Base-by-base conservation (phyloP, 1,284 basidiomycete species). In the Singerocomus rubriflavus region DNA sequence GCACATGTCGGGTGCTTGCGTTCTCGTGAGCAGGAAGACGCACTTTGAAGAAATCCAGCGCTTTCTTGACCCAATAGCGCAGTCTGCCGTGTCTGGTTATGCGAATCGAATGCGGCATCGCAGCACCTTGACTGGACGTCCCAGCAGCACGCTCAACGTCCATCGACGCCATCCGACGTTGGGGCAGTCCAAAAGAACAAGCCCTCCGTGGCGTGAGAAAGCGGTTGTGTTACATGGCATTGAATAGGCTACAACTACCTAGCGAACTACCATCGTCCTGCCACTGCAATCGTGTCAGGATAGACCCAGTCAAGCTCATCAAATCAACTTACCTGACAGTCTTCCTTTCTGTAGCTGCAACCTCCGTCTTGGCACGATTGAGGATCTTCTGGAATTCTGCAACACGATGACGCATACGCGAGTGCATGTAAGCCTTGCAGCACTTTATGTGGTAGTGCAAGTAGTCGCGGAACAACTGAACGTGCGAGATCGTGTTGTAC, bases 361-460 rank as follows among this genome's bases (percentile, higher is more conserved):
- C 82, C 72, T 99, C 97, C 32, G 91, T 91, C 80, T 99, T 99
- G n/a, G 97, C 96, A 44, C 97, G 77, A 69, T 99, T 99, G 63
- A 99, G 76, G 44, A 99, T 85, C 76, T 99, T 99, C 73, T 98
- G 87, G 78, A 99, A 99, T 71, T 98, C 94, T 13, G 90, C 85
- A 12, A 98, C 97, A 26, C 97, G 85, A 67, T 89, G 81, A 54
- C 97, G 81, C 95, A 99, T 97, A 45, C 97, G 80, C 25, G 93
- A 96, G 72, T 99, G 97, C 92, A 99, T 96, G 75, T 99, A 99
- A 1, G 96, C 97, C 72, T 99, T 99, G 48, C 90, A 95, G 71
- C 96, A 98, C 68, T 96, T 99, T 82, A 99, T 97, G 72, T 99
- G 97, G 72, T 99, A 99, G 73, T 99, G 97, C 34, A 99, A 78